A percentile compares a stretch with the other conserved stretches of the same genome.
These are phyloP conservation scores for Vitis riparia DNA, from an alignment of 164 flowering plant genomes.

Conservation along the genomic window DNA sequence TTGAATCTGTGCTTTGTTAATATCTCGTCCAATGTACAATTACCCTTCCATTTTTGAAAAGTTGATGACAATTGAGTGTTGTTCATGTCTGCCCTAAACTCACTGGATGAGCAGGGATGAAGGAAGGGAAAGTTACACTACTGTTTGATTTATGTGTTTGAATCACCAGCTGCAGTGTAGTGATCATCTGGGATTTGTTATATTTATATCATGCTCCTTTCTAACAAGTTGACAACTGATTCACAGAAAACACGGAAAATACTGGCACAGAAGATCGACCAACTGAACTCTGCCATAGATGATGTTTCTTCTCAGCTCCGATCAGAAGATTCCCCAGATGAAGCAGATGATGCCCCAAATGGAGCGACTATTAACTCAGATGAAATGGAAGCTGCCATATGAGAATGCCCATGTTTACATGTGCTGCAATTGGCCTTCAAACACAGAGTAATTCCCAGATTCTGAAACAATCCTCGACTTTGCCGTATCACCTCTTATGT, in stretches of 20 bases:
- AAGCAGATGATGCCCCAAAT: conserved; percentile 32
- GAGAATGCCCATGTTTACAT: conserved; percentile 9
- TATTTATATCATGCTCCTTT: no score
- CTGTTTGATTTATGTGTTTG: no score
- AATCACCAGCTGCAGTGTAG: no score
- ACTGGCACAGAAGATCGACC: conserved; percentile 78
- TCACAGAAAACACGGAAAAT: conserved; percentile 72
- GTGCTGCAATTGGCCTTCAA: conserved; percentile 1
- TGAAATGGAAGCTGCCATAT: conserved; percentile 62
- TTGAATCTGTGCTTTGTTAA: no score
- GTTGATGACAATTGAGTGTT: no score
- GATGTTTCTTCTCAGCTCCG: conserved; percentile 73
- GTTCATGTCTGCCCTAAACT: no score
- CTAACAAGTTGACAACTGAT: not conserved
- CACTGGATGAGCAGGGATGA: no score
- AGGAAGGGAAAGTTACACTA: no score
- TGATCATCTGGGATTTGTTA: no score
- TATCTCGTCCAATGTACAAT: no score
- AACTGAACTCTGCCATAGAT: conserved; percentile 87
- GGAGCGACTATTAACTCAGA: conserved; percentile 50
- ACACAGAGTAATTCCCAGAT: not conserved
- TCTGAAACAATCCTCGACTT: conserved; percentile 1
- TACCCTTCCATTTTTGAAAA: no score
- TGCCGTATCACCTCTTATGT: not conserved
- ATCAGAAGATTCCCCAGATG: conserved; percentile 53